Conservation (phyloP, 2,329 filamentous ascomycete species). For the Exophiala bonariae region DNA sequence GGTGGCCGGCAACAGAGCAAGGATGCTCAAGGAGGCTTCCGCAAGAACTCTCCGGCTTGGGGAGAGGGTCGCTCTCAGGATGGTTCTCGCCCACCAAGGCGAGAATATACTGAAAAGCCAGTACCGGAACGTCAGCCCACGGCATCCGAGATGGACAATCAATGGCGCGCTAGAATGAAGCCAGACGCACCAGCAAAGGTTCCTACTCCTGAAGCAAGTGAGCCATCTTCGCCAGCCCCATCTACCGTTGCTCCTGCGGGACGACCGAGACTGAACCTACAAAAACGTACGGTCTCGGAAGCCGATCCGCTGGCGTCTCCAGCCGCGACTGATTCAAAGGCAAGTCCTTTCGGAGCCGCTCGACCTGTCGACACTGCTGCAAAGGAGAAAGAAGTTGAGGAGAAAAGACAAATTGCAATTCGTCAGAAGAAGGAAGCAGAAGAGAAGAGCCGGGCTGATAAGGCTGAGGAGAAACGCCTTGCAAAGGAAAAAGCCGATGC, state of each 20-base stretch:
- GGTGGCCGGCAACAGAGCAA: slow-evolving; percentile 60
- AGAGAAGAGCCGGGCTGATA: slow-evolving; percentile 77
- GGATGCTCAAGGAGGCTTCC: slow-evolving; percentile 59
- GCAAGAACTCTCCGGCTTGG: slow-evolving; percentile 73
- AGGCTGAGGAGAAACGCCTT: slow-evolving; percentile 62
- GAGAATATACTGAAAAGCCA: slow-evolving; percentile 71
- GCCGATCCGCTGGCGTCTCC: slow-evolving; percentile 52
- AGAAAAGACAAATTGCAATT: slow-evolving; percentile 73
- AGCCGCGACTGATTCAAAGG: slow-evolving; percentile 68
- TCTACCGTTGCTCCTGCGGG: slow-evolving; percentile 54
- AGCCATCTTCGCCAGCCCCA: slow-evolving; percentile 72
- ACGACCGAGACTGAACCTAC: slow-evolving; percentile 81
- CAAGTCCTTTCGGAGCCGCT: slow-evolving; percentile 90
- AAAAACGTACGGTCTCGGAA: slow-evolving; percentile 89
- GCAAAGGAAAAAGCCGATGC: slow-evolving; percentile 66
- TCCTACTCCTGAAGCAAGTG: slow-evolving; percentile 68
- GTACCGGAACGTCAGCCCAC: slow-evolving; percentile 71
- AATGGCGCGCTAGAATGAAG: slow-evolving; percentile 90
- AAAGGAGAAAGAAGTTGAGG: slow-evolving; percentile 84
- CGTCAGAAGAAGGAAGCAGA: slow-evolving; percentile 85
- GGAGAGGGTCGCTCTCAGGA: slow-evolving; percentile 68
- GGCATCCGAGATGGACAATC: slow-evolving; percentile 86
- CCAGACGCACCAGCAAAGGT: slow-evolving; percentile 70
- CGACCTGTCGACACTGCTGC: slow-evolving; percentile 91
- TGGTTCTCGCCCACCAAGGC: slow-evolving; percentile 75